phyloP scores from a whole-genome alignment of 345 rosid species.

The Arabis alpina region DNA sequence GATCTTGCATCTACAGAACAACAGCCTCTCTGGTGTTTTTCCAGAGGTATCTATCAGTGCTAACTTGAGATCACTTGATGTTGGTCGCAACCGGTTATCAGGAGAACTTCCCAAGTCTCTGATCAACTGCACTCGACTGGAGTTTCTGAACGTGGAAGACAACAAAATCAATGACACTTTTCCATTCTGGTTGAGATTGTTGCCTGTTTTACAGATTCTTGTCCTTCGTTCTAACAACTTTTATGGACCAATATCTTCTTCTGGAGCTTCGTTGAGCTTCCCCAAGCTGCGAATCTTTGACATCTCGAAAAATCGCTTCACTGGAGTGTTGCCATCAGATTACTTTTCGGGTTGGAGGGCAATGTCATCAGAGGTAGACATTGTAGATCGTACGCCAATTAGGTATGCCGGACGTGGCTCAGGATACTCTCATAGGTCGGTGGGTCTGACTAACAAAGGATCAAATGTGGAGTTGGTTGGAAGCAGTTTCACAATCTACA shows the following conservation, averaged over 20 bases:
- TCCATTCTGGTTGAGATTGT: conserved; percentile 46
- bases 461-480: neutral
- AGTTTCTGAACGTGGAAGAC: conserved; percentile 48
- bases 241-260: conserved; percentile 40
- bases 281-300: conserved; percentile 51
- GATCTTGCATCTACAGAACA: conserved; percentile 23
- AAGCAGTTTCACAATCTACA: conserved; percentile 1
- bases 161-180: conserved; percentile 42
- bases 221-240: conserved; percentile 51
- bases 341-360: conserved; percentile 10
- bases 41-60: conserved; percentile 6
- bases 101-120: conserved; percentile 48
- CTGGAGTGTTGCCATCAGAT: neutral
- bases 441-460: neutral
- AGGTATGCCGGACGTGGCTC: conserved; percentile 3
- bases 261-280: conserved; percentile 14
- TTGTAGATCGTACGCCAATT: neutral
- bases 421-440: conserved; percentile 3
- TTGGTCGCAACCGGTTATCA: conserved; percentile 23
- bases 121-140: conserved; percentile 39
- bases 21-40: conserved; percentile 23
- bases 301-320: conserved; percentile 44
- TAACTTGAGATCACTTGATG: neutral
- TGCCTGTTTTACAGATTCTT: conserved; percentile 45
- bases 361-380: neutral